Evolutionary conservation across 2,329 filamentous ascomycete species (phyloP).

Genomic region (Fusarium nurragi): DNA sequence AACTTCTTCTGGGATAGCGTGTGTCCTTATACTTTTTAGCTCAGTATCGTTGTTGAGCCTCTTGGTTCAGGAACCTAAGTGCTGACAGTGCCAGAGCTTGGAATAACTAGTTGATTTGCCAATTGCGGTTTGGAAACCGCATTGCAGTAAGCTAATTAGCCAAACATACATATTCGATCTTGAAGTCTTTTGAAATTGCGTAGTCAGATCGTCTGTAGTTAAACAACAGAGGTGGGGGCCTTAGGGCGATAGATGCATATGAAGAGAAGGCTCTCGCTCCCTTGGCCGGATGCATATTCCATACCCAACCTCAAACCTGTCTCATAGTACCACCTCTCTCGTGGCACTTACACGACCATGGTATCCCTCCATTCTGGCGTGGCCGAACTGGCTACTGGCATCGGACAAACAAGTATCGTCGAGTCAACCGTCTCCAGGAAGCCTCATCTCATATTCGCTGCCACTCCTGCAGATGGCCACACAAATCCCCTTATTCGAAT

Average conservation of each 20-base stretch:
- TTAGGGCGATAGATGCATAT: background rate
- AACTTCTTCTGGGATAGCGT: background rate
- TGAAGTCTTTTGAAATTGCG: background rate
- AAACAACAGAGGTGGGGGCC: background rate
- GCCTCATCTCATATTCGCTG: slow-evolving; percentile 46
- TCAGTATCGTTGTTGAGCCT: background rate
- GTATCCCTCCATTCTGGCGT: background rate
- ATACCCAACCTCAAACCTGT: background rate
- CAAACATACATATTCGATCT: background rate
- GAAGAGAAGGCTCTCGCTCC: background rate
- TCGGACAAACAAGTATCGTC: slow-evolving; percentile 1
- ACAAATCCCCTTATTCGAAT: slow-evolving; percentile 47
- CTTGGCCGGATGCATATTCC: too few relatives aligned
- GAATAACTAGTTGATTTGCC: background rate
- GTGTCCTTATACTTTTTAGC: background rate
- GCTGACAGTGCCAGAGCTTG: too few relatives aligned
- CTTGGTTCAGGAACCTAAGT: background rate
- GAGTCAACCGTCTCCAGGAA: slow-evolving; percentile 18
- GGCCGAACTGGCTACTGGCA: slow-evolving; percentile 3
- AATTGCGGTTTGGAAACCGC: background rate
- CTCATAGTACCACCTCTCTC: background rate
- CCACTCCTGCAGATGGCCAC: slow-evolving; percentile 47
- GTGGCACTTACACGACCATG: background rate
- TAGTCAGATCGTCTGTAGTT: background rate
- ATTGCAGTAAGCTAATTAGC: slow-evolving; percentile 12